Evolutionary conservation across 169 alveolate genomes (phyloP).

Genomic region (Plasmodium blacklocki): DNA sequence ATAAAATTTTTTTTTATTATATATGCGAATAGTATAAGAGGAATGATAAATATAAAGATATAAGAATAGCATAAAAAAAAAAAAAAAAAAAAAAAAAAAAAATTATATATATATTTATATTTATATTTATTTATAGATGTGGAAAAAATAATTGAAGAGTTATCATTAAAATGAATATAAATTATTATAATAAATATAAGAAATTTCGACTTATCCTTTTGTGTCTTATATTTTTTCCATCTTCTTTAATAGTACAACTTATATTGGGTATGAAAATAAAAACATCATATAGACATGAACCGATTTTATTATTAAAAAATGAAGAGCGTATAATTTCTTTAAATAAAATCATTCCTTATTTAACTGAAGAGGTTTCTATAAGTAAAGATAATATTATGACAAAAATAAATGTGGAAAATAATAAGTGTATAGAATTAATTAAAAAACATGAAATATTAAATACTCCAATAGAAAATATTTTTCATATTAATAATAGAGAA

Average conservation of each 20-base stretch:
- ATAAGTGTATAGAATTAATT: slow-evolving; percentile 26
- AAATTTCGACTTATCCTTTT: background rate
- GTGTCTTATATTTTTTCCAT: slow-evolving; percentile 1
- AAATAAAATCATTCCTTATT: slow-evolving; percentile 29
- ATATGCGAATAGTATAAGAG: too few relatives aligned
- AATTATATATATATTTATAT: background rate
- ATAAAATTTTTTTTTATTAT: too few relatives aligned
- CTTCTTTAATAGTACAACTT: slow-evolving; percentile 20
- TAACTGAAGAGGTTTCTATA: slow-evolving; percentile 19
- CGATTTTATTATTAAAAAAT: background rate
- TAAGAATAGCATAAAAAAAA: too few relatives aligned
- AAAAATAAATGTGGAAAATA: slow-evolving; percentile 23
- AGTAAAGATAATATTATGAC: slow-evolving; percentile 18
- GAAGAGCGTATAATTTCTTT: background rate
- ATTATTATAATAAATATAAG: slow-evolving; percentile 5
- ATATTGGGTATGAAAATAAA: slow-evolving; percentile 1
- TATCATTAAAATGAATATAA: slow-evolving; percentile 5
- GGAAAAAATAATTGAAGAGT: background rate
- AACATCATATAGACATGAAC: background rate
- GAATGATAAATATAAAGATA: too few relatives aligned
- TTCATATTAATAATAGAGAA: slow-evolving; percentile 6
- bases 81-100: too few relatives aligned
- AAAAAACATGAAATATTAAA: slow-evolving; percentile 14
- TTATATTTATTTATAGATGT: background rate
- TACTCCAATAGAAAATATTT: background rate